Evolutionary conservation across 805 yeast species (phyloP).

Genomic region (Candida tammaniensis): DNA sequence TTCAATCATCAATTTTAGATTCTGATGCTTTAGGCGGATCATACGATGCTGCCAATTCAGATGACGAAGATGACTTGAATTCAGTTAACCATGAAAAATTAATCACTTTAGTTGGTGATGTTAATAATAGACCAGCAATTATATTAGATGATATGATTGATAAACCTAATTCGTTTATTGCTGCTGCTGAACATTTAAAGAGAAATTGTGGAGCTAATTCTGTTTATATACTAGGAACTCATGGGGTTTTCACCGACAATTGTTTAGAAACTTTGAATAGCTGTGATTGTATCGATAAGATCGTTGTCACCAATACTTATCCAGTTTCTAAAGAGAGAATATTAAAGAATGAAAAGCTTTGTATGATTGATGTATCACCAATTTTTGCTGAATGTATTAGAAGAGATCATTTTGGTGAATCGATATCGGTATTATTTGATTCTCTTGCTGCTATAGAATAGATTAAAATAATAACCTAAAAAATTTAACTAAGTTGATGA

Average conservation of each 20-base stretch:
- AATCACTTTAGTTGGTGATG: constrained; percentile 96
- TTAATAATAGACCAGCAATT: constrained; percentile 85
- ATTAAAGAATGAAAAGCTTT: constrained; percentile 63
- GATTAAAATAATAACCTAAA: no score
- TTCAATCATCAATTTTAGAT: constrained; percentile 79
- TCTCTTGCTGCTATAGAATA: constrained; percentile 63
- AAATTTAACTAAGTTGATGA: constrained; percentile 7
- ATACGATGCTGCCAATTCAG: constrained; percentile 68
- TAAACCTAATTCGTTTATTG: constrained; percentile 87
- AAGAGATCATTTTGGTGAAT: constrained; percentile 98
- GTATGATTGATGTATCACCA: constrained; percentile 88
- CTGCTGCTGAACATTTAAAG: constrained; percentile 97
- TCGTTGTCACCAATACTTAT: constrained; percentile 94
- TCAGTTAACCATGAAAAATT: constrained; percentile 70
- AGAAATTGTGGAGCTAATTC: constrained; percentile 93
- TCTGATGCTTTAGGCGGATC: constrained; percentile 75
- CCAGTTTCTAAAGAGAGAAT: constrained; percentile 72
- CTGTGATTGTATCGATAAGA: constrained; percentile 81
- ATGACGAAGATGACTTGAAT: constrained; percentile 81
- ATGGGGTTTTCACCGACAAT: constrained; percentile 87
- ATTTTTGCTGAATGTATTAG: constrained; percentile 97
- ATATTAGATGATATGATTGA: constrained; percentile 97
- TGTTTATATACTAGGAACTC: constrained; percentile 91
- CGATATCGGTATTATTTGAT: constrained; percentile 89
- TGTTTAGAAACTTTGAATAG: constrained; percentile 77